Evolutionary conservation across 345 rosid species (phyloP).

Genomic region (Eucalyptus dawsonii): DNA sequence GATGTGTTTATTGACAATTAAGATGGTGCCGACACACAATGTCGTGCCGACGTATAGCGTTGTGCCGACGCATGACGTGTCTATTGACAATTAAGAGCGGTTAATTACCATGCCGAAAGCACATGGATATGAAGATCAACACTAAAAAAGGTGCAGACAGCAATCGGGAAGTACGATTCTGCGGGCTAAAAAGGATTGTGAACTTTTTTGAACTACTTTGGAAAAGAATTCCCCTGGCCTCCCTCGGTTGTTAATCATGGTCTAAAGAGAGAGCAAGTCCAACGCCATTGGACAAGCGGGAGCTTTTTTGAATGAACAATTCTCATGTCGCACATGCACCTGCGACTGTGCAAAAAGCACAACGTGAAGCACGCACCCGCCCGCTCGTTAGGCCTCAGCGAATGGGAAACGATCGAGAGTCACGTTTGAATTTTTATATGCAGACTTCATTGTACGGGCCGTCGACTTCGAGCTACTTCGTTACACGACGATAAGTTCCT

Average conservation of each 20-base stretch:
- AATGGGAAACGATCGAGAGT: background rate
- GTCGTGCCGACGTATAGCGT: fast-evolving
- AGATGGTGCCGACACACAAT: background rate
- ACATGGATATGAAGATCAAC: background rate
- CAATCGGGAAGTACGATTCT: background rate
- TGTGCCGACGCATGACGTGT: no score
- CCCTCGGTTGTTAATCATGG: background rate
- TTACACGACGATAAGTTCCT: background rate
- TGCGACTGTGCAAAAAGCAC: background rate
- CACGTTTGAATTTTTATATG: background rate
- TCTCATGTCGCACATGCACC: background rate
- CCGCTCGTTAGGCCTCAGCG: background rate
- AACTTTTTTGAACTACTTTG: background rate
- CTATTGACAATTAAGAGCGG: background rate
- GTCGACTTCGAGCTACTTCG: background rate
- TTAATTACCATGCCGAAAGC: background rate
- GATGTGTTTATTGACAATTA: background rate
- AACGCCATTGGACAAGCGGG: background rate
- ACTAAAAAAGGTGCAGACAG: background rate
- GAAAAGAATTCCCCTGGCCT: background rate
- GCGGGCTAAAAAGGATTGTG: background rate
- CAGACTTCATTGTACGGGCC: background rate
- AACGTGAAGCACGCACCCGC: background rate
- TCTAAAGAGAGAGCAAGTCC: background rate
- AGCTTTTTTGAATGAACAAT: background rate